A percentile compares a stretch with the other conserved stretches of the same genome.
These are phyloP conservation scores for Pseudocohnilembus persalinus DNA, from an alignment of 169 alveolate genomes.

Conservation along the genomic window DNA sequence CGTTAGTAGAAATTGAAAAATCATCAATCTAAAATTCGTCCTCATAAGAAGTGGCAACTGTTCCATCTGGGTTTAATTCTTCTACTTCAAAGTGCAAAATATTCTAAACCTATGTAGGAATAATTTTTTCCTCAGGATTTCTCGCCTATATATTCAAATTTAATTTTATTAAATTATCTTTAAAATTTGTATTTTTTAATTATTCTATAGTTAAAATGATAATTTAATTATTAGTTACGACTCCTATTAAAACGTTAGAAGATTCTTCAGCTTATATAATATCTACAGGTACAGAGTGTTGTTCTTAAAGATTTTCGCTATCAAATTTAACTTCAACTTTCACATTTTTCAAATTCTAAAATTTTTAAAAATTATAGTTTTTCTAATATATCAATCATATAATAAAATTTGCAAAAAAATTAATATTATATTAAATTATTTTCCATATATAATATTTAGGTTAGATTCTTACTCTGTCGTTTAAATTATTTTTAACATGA, in stretches of 20 bases:
- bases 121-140: conserved; percentile 36
- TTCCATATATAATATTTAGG: not conserved
- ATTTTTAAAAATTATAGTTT: too few relatives aligned
- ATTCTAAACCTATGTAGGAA: conserved; percentile 20
- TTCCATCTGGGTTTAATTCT: conserved; percentile 14
- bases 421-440: not conserved
- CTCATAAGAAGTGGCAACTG: conserved; percentile 6
- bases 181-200: too few relatives aligned
- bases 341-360: conserved; percentile 27
- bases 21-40: conserved; percentile 22
- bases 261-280: too few relatives aligned
- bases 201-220: too few relatives aligned
- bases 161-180: too few relatives aligned
- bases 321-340: conserved; percentile 30
- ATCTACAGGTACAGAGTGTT: conserved; percentile 26
- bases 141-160: conserved; percentile 18
- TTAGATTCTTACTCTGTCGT: conserved; percentile 1
- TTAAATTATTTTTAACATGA: conserved; percentile 26
- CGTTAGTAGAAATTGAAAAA: conserved; percentile 5
- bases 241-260: too few relatives aligned
- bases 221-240: too few relatives aligned
- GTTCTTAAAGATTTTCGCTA: conserved; percentile 15
- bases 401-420: too few relatives aligned
- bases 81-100: conserved; percentile 22
- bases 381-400: too few relatives aligned